Evolutionary conservation across 2,329 filamentous ascomycete genomes (phyloP).

Genomic region (Hypoxylon rubiginosum): DNA sequence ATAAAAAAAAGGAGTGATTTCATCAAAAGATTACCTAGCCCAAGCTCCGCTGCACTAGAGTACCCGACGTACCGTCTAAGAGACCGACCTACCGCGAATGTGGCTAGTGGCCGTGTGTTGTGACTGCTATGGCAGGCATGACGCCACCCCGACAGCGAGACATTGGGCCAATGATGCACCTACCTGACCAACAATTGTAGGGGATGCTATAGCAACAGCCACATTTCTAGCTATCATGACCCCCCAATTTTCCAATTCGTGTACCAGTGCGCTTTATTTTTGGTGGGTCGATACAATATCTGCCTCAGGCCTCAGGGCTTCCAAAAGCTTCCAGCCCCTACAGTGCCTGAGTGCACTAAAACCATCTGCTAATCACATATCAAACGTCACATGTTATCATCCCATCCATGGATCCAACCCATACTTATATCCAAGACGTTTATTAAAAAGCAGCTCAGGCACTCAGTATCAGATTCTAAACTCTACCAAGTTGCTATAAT

Average conservation of each 20-base stretch:
- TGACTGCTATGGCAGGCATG: constrained; percentile 10
- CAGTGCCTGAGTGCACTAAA: neutral
- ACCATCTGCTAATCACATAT: neutral
- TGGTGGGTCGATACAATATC: constrained; percentile 4
- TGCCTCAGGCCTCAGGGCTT: constrained; percentile 21
- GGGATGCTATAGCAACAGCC: constrained; percentile 17
- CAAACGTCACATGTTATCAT: constrained; percentile 36
- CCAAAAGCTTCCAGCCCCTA: constrained; percentile 14
- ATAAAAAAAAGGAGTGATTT: constrained; percentile 40
- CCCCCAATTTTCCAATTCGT: neutral
- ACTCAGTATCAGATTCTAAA: neutral
- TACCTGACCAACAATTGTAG: constrained; percentile 22
- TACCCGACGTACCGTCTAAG: constrained; percentile 3
- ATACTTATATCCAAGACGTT: no score
- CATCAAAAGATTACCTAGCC: constrained; percentile 31
- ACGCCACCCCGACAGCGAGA: constrained; percentile 31
- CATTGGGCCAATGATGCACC: constrained; percentile 31
- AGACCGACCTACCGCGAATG: constrained; percentile 24
- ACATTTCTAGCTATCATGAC: constrained; percentile 4
- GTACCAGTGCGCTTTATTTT: neutral
- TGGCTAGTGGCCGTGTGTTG: constrained; percentile 24
- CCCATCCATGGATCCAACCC: constrained; percentile 3
- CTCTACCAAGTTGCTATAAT: neutral
- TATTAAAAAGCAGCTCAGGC: no score
- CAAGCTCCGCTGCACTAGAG: neutral